A percentile compares a stretch with the other conserved stretches of the same genome.
Evolutionary conservation across 139 green algal genomes (phyloP).

Genomic region (Coelastrella sp.): DNA sequence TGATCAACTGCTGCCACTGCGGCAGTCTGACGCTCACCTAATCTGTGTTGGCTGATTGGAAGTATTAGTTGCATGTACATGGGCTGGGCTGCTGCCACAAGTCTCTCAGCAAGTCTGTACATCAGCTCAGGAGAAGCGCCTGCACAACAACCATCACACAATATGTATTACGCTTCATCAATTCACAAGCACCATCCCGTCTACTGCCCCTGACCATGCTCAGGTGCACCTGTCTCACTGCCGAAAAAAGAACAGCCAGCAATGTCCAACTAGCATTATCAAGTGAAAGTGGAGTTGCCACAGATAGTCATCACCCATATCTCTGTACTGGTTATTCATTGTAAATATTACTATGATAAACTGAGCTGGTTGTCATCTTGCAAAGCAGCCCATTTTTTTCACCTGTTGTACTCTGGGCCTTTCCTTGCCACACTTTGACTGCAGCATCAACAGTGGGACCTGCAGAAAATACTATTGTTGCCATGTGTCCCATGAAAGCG

Average conservation of each 20-base stretch:
- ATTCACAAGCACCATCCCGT: neutral
- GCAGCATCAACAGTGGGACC: conserved; percentile 41
- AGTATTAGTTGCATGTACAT: conserved; percentile 75
- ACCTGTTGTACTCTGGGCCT: neutral
- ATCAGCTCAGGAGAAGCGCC: conserved; percentile 34
- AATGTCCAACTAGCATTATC: neutral
- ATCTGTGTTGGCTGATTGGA: conserved; percentile 64
- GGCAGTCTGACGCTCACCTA: conserved; percentile 41
- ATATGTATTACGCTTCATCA: neutral
- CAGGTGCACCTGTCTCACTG: too few relatives aligned
- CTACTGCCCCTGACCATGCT: too few relatives aligned
- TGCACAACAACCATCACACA: neutral
- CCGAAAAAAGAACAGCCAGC: neutral
- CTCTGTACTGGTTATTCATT: neutral
- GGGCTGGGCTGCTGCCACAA: conserved; percentile 61
- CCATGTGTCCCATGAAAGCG: neutral
- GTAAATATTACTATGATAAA: neutral
- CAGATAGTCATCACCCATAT: neutral
- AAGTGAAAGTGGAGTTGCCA: neutral
- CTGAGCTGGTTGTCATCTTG: neutral
- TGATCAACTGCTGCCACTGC: neutral
- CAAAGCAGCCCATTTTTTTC: neutral
- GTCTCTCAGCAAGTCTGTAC: conserved; percentile 44
- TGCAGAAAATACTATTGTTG: neutral
- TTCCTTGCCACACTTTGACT: conserved; percentile 39